Base-by-base conservation (phyloP, 2,329 filamentous ascomycete genomes). In the Cryphonectria japonica region DNA sequence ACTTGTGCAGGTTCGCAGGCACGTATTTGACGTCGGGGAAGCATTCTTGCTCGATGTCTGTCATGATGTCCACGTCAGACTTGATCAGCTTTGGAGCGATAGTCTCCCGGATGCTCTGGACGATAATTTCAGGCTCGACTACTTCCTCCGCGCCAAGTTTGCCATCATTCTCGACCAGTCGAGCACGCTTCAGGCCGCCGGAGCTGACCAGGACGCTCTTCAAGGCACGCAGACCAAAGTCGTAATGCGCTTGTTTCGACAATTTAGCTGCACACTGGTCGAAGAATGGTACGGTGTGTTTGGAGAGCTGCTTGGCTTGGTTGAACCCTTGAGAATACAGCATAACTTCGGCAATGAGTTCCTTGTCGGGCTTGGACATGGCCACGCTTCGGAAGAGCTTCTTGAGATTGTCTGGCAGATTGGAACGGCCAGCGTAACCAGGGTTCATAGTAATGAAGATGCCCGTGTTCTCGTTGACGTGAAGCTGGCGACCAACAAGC, bases 401-500 rank as follows among this genome's bases (percentile, higher is more conserved):
- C 89, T 99, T 99, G 84, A 99, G 83, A 80, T 99, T 99, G 83
- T 99, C 96, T 2, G 96, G 96, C 78, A 99, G 84, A 82, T 99
- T 99, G 66, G 96, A 99, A 82, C 96, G 93, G 70, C 96, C 96
- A 68, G 96, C 96, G 82, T 99, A 99, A 67, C 96, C 96, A 80
- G 96, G 96, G 81, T 99, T 99, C 97, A 99, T 99, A 54, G 96
- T 99, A 80, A 99, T 99, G 85, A 99, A 99, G 79, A 99, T 96
- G 76, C 96, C 96, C 66, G 97, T 98, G 79, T 98, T 97, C 73
- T 88, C 87, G 78, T 97, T 97, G 75, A 99, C 96, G 74, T 87
- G 89, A 64, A 99, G 87, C 76, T 97, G 94, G 69, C 96, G 93
- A 65, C 95, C 95, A 68, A 98, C 93, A 29, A 99, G 86, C 80